These are phyloP conservation scores for Cladosporium sp. DNA, from an alignment of 2,329 filamentous ascomycete species.

Conservation along the genomic window DNA sequence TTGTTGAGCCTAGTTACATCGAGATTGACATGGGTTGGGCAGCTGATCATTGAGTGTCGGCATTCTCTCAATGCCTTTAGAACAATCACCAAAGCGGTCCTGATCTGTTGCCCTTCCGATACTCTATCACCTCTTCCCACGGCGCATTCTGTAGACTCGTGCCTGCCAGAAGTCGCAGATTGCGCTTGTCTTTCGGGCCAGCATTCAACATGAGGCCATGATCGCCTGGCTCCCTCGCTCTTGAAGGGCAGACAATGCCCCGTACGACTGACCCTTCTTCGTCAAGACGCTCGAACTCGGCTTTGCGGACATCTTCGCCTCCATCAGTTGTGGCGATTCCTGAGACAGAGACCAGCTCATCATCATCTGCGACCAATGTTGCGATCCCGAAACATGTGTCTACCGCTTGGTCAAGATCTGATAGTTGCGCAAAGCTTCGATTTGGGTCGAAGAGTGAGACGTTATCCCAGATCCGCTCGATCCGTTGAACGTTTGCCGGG, in stretches of 20 bases:
- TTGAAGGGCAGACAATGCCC: background rate
- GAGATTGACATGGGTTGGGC: too few relatives aligned
- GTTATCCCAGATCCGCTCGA: background rate
- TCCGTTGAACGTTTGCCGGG: background rate
- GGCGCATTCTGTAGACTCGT: background rate
- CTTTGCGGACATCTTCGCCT: background rate
- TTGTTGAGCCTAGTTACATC: too few relatives aligned
- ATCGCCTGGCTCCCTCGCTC: background rate
- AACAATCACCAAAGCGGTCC: background rate
- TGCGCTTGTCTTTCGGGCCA: background rate
- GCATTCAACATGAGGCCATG: background rate
- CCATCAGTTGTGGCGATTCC: background rate
- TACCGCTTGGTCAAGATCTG: background rate
- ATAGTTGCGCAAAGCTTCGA: background rate
- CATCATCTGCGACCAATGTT: background rate
- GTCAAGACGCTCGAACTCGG: background rate
- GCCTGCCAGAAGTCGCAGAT: background rate
- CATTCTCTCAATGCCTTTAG: too few relatives aligned
- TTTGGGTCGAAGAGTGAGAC: background rate
- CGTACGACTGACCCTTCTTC: background rate
- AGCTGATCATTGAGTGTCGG: too few relatives aligned
- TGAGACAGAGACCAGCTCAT: background rate
- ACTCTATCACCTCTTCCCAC: background rate
- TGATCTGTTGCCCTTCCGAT: background rate
- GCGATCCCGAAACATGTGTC: background rate